Base-by-base conservation (phyloP, 495 filamentous ascomycete genomes). In the Penicillium steckii region DNA sequence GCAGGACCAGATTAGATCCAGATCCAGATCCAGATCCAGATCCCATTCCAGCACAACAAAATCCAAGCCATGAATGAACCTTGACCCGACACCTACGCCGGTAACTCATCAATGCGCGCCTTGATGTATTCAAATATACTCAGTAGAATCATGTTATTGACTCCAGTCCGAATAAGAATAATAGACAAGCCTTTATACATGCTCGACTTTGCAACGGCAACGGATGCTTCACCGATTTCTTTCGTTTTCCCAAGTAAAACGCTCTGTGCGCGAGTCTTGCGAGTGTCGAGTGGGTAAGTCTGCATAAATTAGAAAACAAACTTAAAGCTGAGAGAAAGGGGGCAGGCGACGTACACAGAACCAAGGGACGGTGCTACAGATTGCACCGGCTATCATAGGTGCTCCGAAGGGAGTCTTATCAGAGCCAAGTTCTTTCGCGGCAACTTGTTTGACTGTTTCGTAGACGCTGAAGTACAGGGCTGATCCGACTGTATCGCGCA, bases 381-480 rank as follows among this genome's bases (percentile, higher is more conserved):
- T 65, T 1, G 70, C 73, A 15, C 73, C 75, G 9, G 75, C 75
- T 50, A 76, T 68, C 62, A 71, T 67, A 9, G 74, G 70, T 6
- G 66, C 66, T 7, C 72, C 74, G 15, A 77, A 68, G 0, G 70
- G 71, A 23, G 66, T 70, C 25, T 67, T 69, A 27, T 70, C 65
- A 3, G 59, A 60, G 3, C 74, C 72, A 23, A 73, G 56, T 48
- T 73, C 67, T 32, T 70, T 91, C 25, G 86, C 85, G 33, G 92
- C 81, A 35, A 94, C 62, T 67, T 96, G 89, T 69, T 97, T 96
- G 50, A 84, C 83, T 55, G 85, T 89, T 64, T 97, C 92, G 64
- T 97, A 97, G 54, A 91, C 88, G 50, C 86, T 84, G 62, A 97
- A 97, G 66, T 96, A 97, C 48, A 95, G 85, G 2, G 80, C 90